These are phyloP conservation scores for Cyberlindnera euphorbiiphila DNA, from an alignment of 805 yeast species.

Conservation along the genomic window DNA sequence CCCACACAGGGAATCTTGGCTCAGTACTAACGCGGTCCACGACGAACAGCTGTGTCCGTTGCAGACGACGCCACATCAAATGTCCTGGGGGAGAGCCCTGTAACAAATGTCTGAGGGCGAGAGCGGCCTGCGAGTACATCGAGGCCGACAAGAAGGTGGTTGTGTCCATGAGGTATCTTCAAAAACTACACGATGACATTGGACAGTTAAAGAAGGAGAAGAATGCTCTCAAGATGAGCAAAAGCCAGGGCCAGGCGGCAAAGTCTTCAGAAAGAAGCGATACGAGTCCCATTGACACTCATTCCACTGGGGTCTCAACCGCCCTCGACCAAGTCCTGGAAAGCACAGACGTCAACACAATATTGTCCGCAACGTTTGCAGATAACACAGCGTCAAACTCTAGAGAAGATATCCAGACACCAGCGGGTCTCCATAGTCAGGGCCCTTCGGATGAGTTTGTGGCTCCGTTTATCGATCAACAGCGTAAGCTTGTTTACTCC, in stretches of 20 bases:
- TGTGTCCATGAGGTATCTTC: slow-evolving; percentile 66
- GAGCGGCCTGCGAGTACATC: slow-evolving; percentile 60
- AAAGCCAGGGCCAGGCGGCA: neutral
- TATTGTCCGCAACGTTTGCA: slow-evolving; percentile 26
- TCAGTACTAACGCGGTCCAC: neutral
- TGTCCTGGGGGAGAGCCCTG: slow-evolving; percentile 82
- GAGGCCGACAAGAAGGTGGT: slow-evolving; percentile 72
- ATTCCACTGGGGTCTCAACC: neutral
- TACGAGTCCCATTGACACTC: neutral
- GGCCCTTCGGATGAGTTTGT: slow-evolving; percentile 41
- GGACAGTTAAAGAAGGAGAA: slow-evolving; percentile 64
- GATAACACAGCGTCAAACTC: slow-evolving; percentile 27
- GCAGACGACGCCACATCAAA: slow-evolving; percentile 67
- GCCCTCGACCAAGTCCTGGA: slow-evolving; percentile 21
- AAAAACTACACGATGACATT: slow-evolving; percentile 64
- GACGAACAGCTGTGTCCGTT: slow-evolving; percentile 51
- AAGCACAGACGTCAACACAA: slow-evolving; percentile 22
- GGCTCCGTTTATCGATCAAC: slow-evolving; percentile 66
- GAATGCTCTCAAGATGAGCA: slow-evolving; percentile 42
- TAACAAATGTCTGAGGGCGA: slow-evolving; percentile 52
- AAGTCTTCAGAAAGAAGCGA: neutral
- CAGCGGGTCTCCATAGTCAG: neutral
- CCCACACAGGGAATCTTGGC: no score
- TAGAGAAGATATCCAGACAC: slow-evolving; percentile 3
- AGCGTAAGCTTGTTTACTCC: slow-evolving; percentile 68